phyloP scores from a whole-genome alignment of 2,329 filamentous ascomycete species.

The Colletotrichum camelliae region DNA sequence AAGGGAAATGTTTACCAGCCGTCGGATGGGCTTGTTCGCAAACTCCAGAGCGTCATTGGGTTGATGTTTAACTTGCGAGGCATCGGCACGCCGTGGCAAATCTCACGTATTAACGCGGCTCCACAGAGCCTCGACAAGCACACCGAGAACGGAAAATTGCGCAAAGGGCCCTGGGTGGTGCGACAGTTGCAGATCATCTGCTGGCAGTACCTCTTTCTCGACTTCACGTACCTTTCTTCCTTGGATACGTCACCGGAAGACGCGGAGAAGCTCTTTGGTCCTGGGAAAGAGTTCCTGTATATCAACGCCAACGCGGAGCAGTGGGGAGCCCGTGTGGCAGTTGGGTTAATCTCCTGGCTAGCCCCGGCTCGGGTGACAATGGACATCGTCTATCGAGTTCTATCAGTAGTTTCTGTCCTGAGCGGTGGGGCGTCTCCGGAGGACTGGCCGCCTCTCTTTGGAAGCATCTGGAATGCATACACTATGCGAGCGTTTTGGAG shows the following conservation, averaged over 20 bases:
- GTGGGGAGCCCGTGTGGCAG: neutral
- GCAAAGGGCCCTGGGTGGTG: neutral
- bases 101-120: neutral
- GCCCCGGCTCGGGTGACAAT: neutral
- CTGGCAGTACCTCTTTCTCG: neutral
- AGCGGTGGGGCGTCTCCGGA: neutral
- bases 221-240: neutral
- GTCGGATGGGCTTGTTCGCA: neutral
- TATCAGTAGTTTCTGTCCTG: neutral
- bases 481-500: neutral
- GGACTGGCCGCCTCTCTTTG: neutral
- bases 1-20: neutral
- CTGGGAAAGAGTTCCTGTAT: neutral
- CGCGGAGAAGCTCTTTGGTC: neutral
- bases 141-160: neutral
- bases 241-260: neutral
- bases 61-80: neutral
- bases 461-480: neutral
- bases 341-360: neutral
- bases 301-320: neutral
- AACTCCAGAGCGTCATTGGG: neutral
- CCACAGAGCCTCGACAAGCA: neutral
- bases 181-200: neutral
- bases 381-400: neutral
- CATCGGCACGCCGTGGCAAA: neutral